Evolutionary conservation across 768 basidiomycete species (phyloP), one percentile per base, ranked within the genome.

Genomic region (Mycena rebaudengoi): DNA sequence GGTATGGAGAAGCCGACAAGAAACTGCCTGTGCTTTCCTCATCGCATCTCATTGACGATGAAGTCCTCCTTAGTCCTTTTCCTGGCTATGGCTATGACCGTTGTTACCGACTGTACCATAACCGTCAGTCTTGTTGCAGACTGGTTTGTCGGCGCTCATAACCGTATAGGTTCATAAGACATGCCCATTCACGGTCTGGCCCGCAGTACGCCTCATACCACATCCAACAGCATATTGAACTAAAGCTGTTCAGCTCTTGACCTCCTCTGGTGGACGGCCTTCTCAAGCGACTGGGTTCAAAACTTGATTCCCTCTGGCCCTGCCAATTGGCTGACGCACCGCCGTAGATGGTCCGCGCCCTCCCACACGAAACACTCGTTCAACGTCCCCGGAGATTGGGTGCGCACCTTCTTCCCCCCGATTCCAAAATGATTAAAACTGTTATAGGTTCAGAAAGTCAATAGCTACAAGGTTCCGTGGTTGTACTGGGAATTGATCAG

Each of bases 401-500:
- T 59, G 39, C 23, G 55, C 30, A 20, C n/a, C n/a, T 29, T 41
- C 40, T 32, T 33, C 23, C 30, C n/a, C n/a, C 29, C n/a, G 8
- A 29, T 48, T 35, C 10, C 33, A 18, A 23, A 25, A 32, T 16
- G 16, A 21, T 16, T 46, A 23, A 48, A 29, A 29, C 35, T 58
- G 28, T n/a, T n/a, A n/a, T n/a, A 53, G 51, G 73, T 76, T 5
- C 67, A 67, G 50, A 71, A 70, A 48, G 75, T 77, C 66, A 73
- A 73, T 30, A 75, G 70, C 32, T 75, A 75, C 13, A 76, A 76
- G 48, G 70, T 80, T 20, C 70, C 78, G 10, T 77, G 75, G 77
- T 50, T 78, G 25, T 78, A 79, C 62, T 78, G 78, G 76, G 69
- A 79, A 60, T 71, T 76, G 29, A 60, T 79, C 40, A 77, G 73